phyloP scores from a whole-genome alignment of 345 rosid genomes.

The Gossypium sturtianum region DNA sequence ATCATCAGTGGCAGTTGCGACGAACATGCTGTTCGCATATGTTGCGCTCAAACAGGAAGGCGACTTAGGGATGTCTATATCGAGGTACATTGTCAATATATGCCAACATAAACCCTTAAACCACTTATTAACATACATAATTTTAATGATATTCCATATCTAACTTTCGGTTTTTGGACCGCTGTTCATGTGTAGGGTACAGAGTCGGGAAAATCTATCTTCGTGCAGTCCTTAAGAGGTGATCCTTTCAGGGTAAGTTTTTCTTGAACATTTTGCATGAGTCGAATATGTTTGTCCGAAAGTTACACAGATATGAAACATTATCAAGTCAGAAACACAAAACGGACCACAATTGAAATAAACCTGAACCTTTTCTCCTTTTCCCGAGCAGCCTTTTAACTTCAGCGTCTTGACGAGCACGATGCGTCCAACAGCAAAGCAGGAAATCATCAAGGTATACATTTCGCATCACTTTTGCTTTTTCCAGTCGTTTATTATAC shows the following conservation, averaged over 20 bases:
- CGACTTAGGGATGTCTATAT: conserved; percentile 42
- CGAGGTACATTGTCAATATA: conserved; percentile 29
- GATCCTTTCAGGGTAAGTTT: conserved; percentile 50
- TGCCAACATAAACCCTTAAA: background rate
- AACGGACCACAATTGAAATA: too few species aligned
- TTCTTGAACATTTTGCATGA: background rate
- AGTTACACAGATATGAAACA: background rate
- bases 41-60: conserved; percentile 54
- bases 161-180: background rate
- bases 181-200: conserved; percentile 20
- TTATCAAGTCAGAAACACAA: background rate
- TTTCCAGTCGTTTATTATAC: background rate
- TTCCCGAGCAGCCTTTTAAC: conserved; percentile 40
- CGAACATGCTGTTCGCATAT: conserved; percentile 41
- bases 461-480: background rate
- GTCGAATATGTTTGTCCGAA: background rate
- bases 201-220: conserved; percentile 35
- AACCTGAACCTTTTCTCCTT: background rate
- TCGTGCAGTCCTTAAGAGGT: conserved; percentile 52
- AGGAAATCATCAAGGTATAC: conserved; percentile 48
- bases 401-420: conserved; percentile 38
- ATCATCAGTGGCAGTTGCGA: conserved; percentile 52
- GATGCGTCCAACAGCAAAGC: conserved; percentile 25
- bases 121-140: background rate
- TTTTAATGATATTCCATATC: background rate